A percentile compares a stretch with the other conserved stretches of the same genome.
Evolutionary conservation across 2,329 filamentous ascomycete species (phyloP).

Genomic region (Stagonosporopsis tanaceti): DNA sequence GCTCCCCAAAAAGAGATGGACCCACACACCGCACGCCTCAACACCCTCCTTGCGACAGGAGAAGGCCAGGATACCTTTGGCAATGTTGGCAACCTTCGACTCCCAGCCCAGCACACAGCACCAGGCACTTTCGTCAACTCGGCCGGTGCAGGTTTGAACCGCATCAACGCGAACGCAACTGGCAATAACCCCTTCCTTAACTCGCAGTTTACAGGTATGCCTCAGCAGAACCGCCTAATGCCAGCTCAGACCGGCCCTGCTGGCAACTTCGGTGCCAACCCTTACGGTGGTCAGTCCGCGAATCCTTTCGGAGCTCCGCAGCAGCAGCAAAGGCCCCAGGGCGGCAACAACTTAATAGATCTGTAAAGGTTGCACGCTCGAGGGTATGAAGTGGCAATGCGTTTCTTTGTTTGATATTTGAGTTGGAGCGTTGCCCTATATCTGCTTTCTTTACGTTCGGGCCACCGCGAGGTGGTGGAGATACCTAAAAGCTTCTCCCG

Average conservation of each 20-base stretch:
- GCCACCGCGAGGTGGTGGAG: constrained; percentile 18
- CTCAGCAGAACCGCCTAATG: constrained; percentile 56
- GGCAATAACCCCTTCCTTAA: constrained; percentile 90
- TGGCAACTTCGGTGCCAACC: constrained; percentile 54
- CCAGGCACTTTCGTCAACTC: constrained; percentile 97
- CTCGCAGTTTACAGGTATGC: constrained; percentile 78
- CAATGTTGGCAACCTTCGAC: constrained; percentile 94
- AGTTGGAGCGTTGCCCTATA: constrained; percentile 25
- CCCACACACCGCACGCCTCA: constrained; percentile 76
- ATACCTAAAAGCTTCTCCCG: constrained; percentile 26
- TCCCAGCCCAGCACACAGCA: constrained; percentile 94
- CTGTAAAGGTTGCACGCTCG: constrained; percentile 49
- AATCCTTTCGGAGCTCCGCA: constrained; percentile 66
- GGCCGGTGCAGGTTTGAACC: constrained; percentile 79
- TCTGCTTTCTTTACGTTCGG: constrained; percentile 22
- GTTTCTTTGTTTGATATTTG: constrained; percentile 34
- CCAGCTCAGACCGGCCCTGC: constrained; percentile 62
- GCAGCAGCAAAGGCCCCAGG: constrained; percentile 53
- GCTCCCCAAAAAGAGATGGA: constrained; percentile 55
- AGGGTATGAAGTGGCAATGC: neutral
- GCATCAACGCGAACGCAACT: constrained; percentile 72
- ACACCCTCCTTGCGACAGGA: constrained; percentile 82
- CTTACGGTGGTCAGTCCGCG: constrained; percentile 54
- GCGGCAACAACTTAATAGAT: constrained; percentile 68
- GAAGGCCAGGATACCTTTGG: constrained; percentile 98